Conservation (phyloP, 179 eudicot genomes). For the Spergularia azorica region DNA sequence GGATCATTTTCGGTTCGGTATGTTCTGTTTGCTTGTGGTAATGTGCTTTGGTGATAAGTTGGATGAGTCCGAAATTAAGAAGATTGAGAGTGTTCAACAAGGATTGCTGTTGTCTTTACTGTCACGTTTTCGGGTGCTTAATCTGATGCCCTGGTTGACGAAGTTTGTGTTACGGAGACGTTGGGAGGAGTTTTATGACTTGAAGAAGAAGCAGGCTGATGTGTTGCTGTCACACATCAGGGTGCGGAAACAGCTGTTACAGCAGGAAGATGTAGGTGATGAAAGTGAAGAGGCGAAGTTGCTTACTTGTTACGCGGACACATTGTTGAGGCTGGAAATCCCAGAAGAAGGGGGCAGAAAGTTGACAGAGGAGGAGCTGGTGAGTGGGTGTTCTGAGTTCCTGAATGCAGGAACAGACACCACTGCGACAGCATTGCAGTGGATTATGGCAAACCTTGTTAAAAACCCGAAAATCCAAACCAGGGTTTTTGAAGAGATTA, state of each 20-base stretch:
- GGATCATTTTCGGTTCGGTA: slow-evolving; percentile 26
- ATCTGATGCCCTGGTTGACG: slow-evolving; percentile 16
- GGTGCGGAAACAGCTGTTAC: not conserved
- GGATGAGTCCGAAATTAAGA: slow-evolving; percentile 14
- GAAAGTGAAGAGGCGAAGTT: too few relatives aligned
- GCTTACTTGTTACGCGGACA: slow-evolving; percentile 24
- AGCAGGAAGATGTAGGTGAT: not conserved
- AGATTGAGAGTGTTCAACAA: slow-evolving; percentile 18
- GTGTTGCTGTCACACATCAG: slow-evolving; percentile 11
- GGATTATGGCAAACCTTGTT: slow-evolving; percentile 21
- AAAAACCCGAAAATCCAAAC: slow-evolving; percentile 9
- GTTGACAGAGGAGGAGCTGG: slow-evolving; percentile 14
- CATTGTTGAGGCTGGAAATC: slow-evolving; percentile 16
- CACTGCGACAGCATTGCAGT: slow-evolving; percentile 16
- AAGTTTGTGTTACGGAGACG: slow-evolving; percentile 15
- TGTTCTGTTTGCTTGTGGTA: slow-evolving; percentile 25
- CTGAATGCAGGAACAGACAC: slow-evolving; percentile 25
- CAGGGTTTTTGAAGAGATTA: slow-evolving; percentile 7
- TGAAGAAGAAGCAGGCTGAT: slow-evolving; percentile 13
- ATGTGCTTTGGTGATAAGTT: slow-evolving; percentile 27
- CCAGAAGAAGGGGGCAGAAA: slow-evolving; percentile 11
- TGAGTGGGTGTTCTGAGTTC: slow-evolving; percentile 20
- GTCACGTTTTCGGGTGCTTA: slow-evolving; percentile 22
- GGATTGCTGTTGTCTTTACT: slow-evolving; percentile 8
- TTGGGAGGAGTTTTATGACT: slow-evolving; percentile 10